Base-by-base conservation (phyloP, 345 rosid species). In the Cardamine resedifolia region DNA sequence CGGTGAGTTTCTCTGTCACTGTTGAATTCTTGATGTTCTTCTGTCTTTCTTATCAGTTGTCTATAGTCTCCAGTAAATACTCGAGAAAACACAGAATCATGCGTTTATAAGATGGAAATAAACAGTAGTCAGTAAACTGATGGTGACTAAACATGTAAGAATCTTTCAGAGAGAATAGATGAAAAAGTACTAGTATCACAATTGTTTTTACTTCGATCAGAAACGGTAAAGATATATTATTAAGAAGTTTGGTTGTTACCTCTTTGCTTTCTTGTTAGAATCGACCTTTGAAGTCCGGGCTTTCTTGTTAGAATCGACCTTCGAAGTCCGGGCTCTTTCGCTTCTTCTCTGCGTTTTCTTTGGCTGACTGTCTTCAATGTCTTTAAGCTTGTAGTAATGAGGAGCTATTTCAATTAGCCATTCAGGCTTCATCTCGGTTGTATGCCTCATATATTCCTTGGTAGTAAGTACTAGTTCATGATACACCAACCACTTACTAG, bases 361-460 rank as follows among this genome's bases (percentile, higher is more conserved):
- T 24, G 59, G 16, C 55, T 6, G 68, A 63, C 5, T 6, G 69
- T 90, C 99, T 78, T 91, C 94, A 5, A 95, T 97, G 72, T 95
- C 98, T 85, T 95, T 87, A 80, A 85, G 63, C 85, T 91, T 83
- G 84, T 91, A 95, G 81, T 78, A 91, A 52, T 90, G 98, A 1
- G 98, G 99, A 16, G 96, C 96, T 78, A 95, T 86, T 80, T 95
- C 98, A 38, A 91, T 81, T 77, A 95, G 77, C 98, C 99, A 95
- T 44, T 91, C 96, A 0, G 99, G 99, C 73, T 90, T 90, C 77
- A 91, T 86, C 68, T 95, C 98, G 33, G 93, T 87, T 28, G 84
- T 88, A 82, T 90, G 91, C 83, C 96, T 83, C 97, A 95, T 88
- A 63, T 95, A 95, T 68, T 91, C 97, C 78, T 90, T 95, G 23